A percentile compares a stretch with the other conserved stretches of the same genome.
These are phyloP conservation scores for Stevia rebaudiana DNA, from an alignment of 140 eudicot genomes.

Conservation along the genomic window DNA sequence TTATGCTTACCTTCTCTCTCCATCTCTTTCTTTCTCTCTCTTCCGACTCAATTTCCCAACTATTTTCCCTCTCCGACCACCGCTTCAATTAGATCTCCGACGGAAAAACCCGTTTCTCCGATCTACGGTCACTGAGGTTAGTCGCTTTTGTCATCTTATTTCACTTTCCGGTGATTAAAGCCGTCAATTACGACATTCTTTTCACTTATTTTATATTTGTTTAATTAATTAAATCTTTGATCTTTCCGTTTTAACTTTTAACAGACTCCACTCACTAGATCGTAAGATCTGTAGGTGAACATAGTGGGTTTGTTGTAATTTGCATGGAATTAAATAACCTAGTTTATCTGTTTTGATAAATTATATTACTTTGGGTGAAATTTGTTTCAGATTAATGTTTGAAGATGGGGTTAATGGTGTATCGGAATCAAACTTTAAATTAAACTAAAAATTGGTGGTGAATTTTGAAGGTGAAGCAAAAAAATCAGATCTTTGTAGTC, in stretches of 20 bases:
- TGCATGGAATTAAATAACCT: background rate
- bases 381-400: constrained; percentile 28
- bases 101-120: constrained; percentile 18
- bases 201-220: background rate
- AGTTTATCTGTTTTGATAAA: background rate
- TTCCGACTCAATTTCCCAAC: constrained; percentile 3
- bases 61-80: constrained; percentile 28
- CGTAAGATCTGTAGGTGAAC: constrained; percentile 28
- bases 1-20: constrained; percentile 17
- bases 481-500: constrained; percentile 13
- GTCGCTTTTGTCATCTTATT: background rate
- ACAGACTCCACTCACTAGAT: constrained; percentile 3
- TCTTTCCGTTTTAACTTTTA: background rate
- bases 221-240: background rate
- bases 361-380: background rate
- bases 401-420: constrained; percentile 17
- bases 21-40: constrained; percentile 26
- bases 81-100: constrained; percentile 38
- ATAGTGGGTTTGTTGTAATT: background rate
- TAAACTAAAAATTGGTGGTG: constrained; percentile 6
- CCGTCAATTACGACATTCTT: background rate
- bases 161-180: constrained; percentile 8
- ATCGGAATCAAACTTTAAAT: constrained; percentile 13
- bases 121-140: constrained; percentile 32
- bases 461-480: background rate